Percentiles rank a stretch among this genome's conserved stretches.
phyloP scores from a whole-genome alignment of 441 rosid species.

The Erodium texanum region DNA sequence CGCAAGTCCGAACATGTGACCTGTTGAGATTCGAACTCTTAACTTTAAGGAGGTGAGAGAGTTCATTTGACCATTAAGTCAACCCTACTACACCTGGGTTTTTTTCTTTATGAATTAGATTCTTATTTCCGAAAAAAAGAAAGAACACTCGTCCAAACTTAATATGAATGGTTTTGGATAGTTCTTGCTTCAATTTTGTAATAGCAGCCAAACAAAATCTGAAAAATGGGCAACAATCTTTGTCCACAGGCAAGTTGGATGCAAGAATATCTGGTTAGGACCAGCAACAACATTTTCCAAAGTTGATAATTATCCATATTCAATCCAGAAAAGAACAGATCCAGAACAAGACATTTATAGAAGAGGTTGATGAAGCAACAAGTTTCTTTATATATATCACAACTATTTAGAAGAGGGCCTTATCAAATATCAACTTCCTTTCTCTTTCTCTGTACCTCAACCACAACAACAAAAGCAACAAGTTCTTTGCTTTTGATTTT shows the following conservation, averaged over 20 bases:
- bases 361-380: background rate
- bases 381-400: background rate
- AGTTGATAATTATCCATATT: background rate
- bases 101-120: no score
- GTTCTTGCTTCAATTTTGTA: no score
- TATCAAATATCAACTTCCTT: background rate
- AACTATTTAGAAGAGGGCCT: background rate
- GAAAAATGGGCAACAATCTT: background rate
- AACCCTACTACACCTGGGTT: no score
- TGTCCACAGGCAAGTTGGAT: slow-evolving; percentile 2
- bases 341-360: background rate
- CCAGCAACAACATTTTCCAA: background rate
- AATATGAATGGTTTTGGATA: background rate
- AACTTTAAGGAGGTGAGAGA: no score
- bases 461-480: background rate
- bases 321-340: background rate
- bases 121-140: background rate
- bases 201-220: background rate
- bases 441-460: background rate
- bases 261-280: background rate
- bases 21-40: no score
- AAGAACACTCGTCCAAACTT: background rate
- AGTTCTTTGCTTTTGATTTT: background rate
- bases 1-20: no score
- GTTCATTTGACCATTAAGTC: no score